phyloP scores from a whole-genome alignment of 208 protist genomes.

The Novymonas esmeraldas region DNA sequence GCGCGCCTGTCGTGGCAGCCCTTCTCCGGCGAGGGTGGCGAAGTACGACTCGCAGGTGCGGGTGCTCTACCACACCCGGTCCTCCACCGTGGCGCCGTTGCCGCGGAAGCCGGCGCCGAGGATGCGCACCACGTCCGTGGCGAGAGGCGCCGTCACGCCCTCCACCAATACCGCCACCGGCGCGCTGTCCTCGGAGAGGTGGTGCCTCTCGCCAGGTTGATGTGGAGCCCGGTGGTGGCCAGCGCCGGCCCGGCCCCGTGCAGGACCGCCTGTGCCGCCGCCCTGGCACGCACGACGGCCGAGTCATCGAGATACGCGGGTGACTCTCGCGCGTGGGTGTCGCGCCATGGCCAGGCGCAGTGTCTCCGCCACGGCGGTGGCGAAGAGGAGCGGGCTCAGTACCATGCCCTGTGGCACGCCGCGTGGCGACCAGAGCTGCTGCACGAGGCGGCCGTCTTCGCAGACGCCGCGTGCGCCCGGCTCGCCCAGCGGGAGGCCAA shows the following conservation, averaged over 20 bases:
- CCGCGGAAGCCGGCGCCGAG: slow-evolving; percentile 29
- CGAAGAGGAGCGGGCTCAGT: slow-evolving; percentile 36
- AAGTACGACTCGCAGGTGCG: slow-evolving; percentile 25
- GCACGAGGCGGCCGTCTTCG: slow-evolving; percentile 14
- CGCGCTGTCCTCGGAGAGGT: background rate
- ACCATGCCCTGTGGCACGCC: slow-evolving; percentile 48
- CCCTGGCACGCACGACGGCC: slow-evolving; percentile 19
- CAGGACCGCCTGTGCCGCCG: slow-evolving; percentile 5
- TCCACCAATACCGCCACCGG: background rate
- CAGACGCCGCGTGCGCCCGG: slow-evolving; percentile 24
- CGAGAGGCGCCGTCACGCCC: slow-evolving; percentile 1
- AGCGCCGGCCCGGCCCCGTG: slow-evolving; percentile 18
- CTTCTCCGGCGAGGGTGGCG: slow-evolving; percentile 1
- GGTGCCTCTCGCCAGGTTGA: slow-evolving; percentile 32
- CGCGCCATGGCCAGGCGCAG: slow-evolving; percentile 7
- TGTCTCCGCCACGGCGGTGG: slow-evolving; percentile 11
- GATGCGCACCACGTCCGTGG: slow-evolving; percentile 6
- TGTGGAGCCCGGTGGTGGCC: slow-evolving; percentile 21
- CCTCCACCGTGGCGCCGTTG: background rate
- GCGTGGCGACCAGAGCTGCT: slow-evolving; percentile 18
- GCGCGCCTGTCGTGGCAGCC: slow-evolving; percentile 3
- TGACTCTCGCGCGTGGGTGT: slow-evolving; percentile 13
- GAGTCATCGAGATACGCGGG: slow-evolving; percentile 44
- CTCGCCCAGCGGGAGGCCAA: slow-evolving; percentile 19
- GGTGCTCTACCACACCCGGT: slow-evolving; percentile 13